phyloP scores from a whole-genome alignment of 176 grass and related monocot genomes.

The Oryza officinalis region DNA sequence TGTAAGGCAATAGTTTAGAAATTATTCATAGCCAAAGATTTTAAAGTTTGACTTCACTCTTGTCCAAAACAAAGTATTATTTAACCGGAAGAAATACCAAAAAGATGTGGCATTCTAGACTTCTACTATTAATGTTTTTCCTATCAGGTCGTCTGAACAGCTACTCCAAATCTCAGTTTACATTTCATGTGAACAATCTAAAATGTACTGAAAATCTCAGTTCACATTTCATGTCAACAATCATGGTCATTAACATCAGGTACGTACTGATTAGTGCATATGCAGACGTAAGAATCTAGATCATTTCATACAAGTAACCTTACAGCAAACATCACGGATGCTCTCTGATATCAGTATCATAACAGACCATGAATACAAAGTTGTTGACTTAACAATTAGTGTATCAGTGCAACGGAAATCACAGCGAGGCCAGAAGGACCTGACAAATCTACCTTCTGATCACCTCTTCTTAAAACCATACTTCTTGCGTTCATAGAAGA shows the following conservation, averaged over 20 bases:
- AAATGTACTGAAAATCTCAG: background rate
- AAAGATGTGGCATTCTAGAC: too few species aligned
- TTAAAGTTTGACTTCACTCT: too few species aligned
- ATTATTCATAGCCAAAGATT: too few species aligned
- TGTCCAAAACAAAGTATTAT: too few species aligned
- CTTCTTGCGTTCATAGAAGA: slow-evolving; percentile 76
- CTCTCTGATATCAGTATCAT: background rate
- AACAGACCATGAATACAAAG: background rate
- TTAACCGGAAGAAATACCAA: too few species aligned
- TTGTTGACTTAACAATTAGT: background rate
- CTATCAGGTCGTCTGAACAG: background rate
- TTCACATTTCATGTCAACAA: slow-evolving; percentile 24
- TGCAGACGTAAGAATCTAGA: background rate
- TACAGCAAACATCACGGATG: slow-evolving; percentile 1
- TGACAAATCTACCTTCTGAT: background rate
- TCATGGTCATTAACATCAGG: background rate
- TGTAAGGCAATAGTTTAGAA: too few species aligned
- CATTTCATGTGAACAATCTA: too few species aligned
- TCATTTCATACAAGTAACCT: background rate
- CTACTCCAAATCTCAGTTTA: too few species aligned
- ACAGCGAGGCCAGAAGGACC: background rate
- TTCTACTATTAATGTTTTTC: too few species aligned
- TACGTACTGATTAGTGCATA: background rate
- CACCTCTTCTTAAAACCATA: slow-evolving; percentile 65
- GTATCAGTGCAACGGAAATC: background rate